A percentile compares a stretch with the other conserved stretches of the same genome.
phyloP scores from a whole-genome alignment of 495 filamentous ascomycete genomes.

The Xylaria venustula region DNA sequence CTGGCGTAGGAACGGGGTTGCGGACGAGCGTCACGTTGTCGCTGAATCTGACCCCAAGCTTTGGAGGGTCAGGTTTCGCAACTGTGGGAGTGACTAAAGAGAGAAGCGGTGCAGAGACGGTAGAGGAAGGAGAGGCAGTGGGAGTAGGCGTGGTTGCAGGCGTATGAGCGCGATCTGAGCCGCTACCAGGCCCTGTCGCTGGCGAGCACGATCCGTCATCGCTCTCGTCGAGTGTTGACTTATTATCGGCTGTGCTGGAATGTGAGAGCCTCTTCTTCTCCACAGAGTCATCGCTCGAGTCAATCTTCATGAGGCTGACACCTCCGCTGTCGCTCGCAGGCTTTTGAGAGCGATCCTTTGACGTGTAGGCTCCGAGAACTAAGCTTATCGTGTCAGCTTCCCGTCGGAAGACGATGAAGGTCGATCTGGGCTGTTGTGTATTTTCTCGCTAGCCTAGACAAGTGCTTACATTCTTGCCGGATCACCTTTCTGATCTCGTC shows the following conservation, averaged over 20 bases:
- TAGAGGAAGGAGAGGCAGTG: neutral
- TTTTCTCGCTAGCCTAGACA: conserved; percentile 9
- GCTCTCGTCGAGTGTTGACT: neutral
- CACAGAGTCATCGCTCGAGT: neutral
- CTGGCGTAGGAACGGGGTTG: conserved; percentile 9
- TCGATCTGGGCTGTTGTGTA: neutral
- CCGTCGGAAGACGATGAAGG: neutral
- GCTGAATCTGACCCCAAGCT: neutral
- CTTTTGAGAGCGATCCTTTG: neutral
- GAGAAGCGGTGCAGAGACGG: neutral
- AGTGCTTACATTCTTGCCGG: conserved; percentile 22
- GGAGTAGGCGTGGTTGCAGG: neutral
- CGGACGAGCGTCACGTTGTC: neutral
- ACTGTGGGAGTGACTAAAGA: neutral
- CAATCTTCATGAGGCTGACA: neutral
- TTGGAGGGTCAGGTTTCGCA: conserved; percentile 2
- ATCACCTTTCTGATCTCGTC: conserved; percentile 27
- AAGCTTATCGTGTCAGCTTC: conserved; percentile 7
- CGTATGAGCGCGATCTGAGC: neutral
- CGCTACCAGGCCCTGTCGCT: neutral
- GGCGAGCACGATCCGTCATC: neutral
- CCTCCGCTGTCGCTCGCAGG: neutral
- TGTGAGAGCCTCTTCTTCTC: conserved; percentile 3
- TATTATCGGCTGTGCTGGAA: neutral
- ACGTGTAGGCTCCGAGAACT: conserved; percentile 19